Percentiles rank a stretch among this genome's conserved stretches.
phyloP scores from a whole-genome alignment of 1,284 basidiomycete species.

The Moniliella sp. region DNA sequence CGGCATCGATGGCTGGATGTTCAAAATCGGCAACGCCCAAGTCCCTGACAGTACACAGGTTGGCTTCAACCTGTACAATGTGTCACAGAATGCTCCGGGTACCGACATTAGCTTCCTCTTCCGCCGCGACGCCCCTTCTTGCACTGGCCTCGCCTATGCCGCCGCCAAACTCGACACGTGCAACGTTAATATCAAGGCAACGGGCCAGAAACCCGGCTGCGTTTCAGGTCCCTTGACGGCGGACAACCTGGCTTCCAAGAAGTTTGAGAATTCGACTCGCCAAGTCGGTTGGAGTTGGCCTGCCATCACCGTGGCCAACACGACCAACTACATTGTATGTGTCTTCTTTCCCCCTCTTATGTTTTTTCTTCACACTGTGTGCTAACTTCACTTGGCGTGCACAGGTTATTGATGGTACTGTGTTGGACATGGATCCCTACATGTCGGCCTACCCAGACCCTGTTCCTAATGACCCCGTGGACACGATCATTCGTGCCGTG shows the following conservation, averaged over 20 bases:
- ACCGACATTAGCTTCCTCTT: constrained; percentile 75
- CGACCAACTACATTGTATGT: constrained; percentile 11
- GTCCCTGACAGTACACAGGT: constrained; percentile 38
- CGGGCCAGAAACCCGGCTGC: constrained; percentile 36
- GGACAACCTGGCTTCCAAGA: constrained; percentile 6
- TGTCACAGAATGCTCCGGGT: constrained; percentile 40
- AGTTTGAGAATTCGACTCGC: constrained; percentile 9
- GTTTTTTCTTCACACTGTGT: constrained; percentile 35
- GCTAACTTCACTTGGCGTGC: too few relatives aligned
- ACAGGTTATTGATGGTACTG: constrained; percentile 67
- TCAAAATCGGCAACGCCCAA: constrained; percentile 46
- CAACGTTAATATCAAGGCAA: constrained; percentile 5
- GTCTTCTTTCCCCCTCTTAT: constrained; percentile 32
- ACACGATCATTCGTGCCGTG: constrained; percentile 62
- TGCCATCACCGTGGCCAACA: constrained; percentile 17
- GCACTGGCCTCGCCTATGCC: constrained; percentile 36
- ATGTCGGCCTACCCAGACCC: constrained; percentile 49
- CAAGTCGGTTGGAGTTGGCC: constrained; percentile 27
- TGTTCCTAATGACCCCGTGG: constrained; percentile 55
- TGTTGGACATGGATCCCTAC: constrained; percentile 81
- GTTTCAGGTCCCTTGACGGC: constrained; percentile 38
- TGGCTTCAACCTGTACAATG: constrained; percentile 45
- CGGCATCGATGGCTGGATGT: constrained; percentile 55
- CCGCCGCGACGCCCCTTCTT: constrained; percentile 39
- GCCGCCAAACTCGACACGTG: constrained; percentile 60